Base-by-base conservation (phyloP, 2,329 filamentous ascomycete genomes). In the Nemania serpens region DNA sequence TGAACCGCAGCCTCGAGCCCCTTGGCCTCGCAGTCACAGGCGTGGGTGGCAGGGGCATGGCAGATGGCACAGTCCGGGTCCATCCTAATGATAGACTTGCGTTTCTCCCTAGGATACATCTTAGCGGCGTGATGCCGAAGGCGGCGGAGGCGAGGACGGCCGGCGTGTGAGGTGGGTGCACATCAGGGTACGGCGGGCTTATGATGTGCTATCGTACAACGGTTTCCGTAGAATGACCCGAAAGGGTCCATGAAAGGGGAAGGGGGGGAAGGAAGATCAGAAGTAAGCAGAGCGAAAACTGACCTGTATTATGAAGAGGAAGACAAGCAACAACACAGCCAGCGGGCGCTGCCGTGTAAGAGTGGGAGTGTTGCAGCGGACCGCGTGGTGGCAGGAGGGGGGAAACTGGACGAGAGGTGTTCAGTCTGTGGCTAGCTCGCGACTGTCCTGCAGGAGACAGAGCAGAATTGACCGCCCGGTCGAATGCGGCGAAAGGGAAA, bases 11-110 rank as follows among this genome's bases (percentile, higher is more conserved):
- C 75, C 66, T 89, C 86, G 33, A 89, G 79, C 29, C 85, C 84
- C 68, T 85, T 87, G 53, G 84, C 84, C 77, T 90, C 87, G 71
- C 87, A 90, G 66, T 87, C 85, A 74, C 87, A 90, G 63, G 78
- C 79, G 67, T 81, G 72, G 43, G 78, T 79, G 47, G 86, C 85
- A 63, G 87, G 85, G 64, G 82, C 80, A 70, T 80, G 80, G 74
- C 87, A 89, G 71, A 90, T 86, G 55, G 87, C 87, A 75, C 87
- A 90, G 75, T 89, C 85, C 45, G 87, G 87, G 70, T 89, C 87
- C 85, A 89, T 88, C 75, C 81, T 87, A 74, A 84, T 81, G 73
- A 82, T 69, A 51, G 77, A 73, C 75, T 82, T 83, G 69, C 78
- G 77, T 68, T 77, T 75, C 58, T 79, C 78, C 78, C 77, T 83